phyloP scores from a whole-genome alignment of 2,329 filamentous ascomycete species.

The Phialophora macrospora region DNA sequence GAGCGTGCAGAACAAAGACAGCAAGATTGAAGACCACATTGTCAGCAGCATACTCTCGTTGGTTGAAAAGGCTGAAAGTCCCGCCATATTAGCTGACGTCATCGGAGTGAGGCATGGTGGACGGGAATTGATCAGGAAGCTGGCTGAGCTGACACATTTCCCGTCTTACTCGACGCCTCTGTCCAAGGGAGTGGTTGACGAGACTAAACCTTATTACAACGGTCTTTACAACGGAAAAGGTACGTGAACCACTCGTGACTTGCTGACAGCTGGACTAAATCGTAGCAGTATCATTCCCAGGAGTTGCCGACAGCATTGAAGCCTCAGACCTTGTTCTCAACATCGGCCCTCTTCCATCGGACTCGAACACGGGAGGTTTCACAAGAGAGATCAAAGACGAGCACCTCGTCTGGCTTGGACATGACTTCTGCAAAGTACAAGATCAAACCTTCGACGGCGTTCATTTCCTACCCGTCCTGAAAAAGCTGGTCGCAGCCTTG shows the following conservation, averaged over 20 bases:
- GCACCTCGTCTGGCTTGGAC: slow-evolving; percentile 43
- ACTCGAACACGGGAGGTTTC: slow-evolving; percentile 52
- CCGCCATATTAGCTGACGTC: slow-evolving; percentile 30
- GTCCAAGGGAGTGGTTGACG: slow-evolving; percentile 33
- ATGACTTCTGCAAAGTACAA: slow-evolving; percentile 34
- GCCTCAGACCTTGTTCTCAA: slow-evolving; percentile 52
- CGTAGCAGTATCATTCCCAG: slow-evolving; percentile 40
- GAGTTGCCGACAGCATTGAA: slow-evolving; percentile 44
- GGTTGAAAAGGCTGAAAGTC: slow-evolving; percentile 28
- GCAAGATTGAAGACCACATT: slow-evolving; percentile 63
- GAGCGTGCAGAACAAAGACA: slow-evolving; percentile 25
- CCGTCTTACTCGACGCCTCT: slow-evolving; percentile 33
- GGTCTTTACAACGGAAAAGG: slow-evolving; percentile 35
- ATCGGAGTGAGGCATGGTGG: slow-evolving; percentile 29
- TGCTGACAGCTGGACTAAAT: not conserved
- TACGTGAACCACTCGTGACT: slow-evolving; percentile 9
- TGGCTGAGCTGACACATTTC: slow-evolving; percentile 29
- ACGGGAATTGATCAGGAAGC: slow-evolving; percentile 26
- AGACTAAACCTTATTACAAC: slow-evolving; percentile 28
- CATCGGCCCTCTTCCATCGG: slow-evolving; percentile 54
- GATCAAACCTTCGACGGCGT: slow-evolving; percentile 35
- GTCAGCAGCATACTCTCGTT: slow-evolving; percentile 47
- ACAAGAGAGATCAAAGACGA: slow-evolving; percentile 47
- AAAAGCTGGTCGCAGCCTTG: slow-evolving; percentile 26
- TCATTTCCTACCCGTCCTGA: slow-evolving; percentile 40